These are phyloP conservation scores for Hygrocybe punicea DNA, from an alignment of 768 basidiomycete species.

Conservation along the genomic window DNA sequence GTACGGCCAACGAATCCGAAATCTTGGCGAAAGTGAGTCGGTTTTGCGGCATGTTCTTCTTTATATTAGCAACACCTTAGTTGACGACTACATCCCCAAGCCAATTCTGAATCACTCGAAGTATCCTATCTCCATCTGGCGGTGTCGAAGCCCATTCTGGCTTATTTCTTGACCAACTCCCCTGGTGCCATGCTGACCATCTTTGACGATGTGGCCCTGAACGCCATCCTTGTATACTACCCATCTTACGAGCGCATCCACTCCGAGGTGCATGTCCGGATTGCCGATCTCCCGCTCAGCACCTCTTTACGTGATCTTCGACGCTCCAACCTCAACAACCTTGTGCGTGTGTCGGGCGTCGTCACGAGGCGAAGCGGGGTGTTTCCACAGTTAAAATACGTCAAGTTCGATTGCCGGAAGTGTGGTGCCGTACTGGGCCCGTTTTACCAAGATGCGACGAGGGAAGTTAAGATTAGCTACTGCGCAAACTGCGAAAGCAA, in stretches of 20 bases:
- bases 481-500: constrained; percentile 93
- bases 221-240: constrained; percentile 92
- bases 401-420: constrained; percentile 97
- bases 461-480: constrained; percentile 90
- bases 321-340: constrained; percentile 86
- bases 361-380: constrained; percentile 94
- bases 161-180: constrained; percentile 95
- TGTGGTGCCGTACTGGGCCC: constrained; percentile 93
- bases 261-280: constrained; percentile 95
- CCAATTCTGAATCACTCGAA: constrained; percentile 95
- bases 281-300: constrained; percentile 87
- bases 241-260: constrained; percentile 96
- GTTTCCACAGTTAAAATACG: constrained; percentile 98
- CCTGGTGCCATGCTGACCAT: constrained; percentile 90
- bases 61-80: neutral
- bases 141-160: constrained; percentile 87
- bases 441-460: constrained; percentile 95
- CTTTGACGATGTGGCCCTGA: constrained; percentile 93
- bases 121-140: constrained; percentile 96
- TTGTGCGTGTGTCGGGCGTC: constrained; percentile 93
- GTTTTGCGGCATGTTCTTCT: neutral
- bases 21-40: constrained; percentile 85
- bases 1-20: constrained; percentile 90
- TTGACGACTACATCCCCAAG: constrained; percentile 41
- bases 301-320: constrained; percentile 92